These are phyloP conservation scores for Gossypium armourianum DNA, from an alignment of 441 rosid species.

Conservation along the genomic window DNA sequence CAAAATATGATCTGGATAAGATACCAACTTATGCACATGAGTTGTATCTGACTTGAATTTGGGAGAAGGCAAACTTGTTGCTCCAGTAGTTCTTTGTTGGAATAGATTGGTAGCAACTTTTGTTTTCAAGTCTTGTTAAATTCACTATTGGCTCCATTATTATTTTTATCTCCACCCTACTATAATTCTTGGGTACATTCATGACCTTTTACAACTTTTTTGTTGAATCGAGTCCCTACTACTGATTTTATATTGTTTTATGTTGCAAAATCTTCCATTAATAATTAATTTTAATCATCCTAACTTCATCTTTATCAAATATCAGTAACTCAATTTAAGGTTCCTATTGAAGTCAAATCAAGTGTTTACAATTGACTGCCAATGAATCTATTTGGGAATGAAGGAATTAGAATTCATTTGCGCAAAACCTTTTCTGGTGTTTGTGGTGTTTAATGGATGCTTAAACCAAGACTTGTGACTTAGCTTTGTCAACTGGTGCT, in stretches of 20 bases:
- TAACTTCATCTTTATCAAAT: neutral
- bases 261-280: neutral
- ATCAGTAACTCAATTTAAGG: neutral
- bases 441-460: neutral
- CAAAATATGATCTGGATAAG: neutral
- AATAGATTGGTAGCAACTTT: neutral
- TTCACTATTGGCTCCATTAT: neutral
- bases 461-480: neutral
- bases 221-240: neutral
- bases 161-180: neutral
- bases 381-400: neutral
- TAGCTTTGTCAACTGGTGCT: neutral
- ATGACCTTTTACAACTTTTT: neutral
- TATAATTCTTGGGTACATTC: neutral
- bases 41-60: slow-evolving; percentile 1
- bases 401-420: neutral
- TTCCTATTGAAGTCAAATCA: neutral
- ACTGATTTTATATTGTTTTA: neutral
- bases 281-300: neutral
- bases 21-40: neutral
- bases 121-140: neutral
- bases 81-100: neutral
- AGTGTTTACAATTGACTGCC: neutral
- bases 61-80: neutral
- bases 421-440: neutral